Percentiles rank a stretch among this genome's conserved stretches.
phyloP scores from a whole-genome alignment of 2,329 filamentous ascomycete genomes.

The Grosmannia huntii region DNA sequence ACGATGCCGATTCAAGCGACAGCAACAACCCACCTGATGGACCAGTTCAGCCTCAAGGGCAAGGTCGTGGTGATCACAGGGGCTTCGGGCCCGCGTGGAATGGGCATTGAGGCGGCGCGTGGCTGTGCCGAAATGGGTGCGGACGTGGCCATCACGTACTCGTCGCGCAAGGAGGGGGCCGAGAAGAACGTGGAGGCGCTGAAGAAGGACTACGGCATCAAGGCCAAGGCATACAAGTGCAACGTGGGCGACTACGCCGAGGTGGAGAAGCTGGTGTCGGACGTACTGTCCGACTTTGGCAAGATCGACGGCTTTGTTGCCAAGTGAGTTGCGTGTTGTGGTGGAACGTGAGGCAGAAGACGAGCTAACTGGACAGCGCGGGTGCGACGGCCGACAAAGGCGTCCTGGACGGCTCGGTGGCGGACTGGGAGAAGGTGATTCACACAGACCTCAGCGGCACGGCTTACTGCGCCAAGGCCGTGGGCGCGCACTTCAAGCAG shows the following conservation, averaged over 20 bases:
- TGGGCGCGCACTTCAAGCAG: conserved; percentile 47
- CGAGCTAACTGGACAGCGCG: conserved; percentile 40
- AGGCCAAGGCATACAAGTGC: conserved; percentile 51
- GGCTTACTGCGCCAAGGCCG: conserved; percentile 63
- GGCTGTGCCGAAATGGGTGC: conserved; percentile 60
- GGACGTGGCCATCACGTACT: conserved; percentile 59
- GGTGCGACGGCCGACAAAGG: conserved; percentile 57
- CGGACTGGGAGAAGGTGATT: conserved; percentile 55
- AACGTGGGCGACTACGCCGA: conserved; percentile 42
- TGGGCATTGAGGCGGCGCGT: conserved; percentile 57
- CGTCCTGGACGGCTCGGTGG: conserved; percentile 51
- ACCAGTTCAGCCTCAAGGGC: conserved; percentile 60
- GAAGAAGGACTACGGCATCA: conserved; percentile 52
- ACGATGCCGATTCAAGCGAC: conserved; percentile 45
- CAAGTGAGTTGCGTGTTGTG: conserved; percentile 43
- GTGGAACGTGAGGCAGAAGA: conserved; percentile 12
- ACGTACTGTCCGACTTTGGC: conserved; percentile 52
- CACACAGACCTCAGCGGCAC: conserved; percentile 62
- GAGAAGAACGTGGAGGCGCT: conserved; percentile 54
- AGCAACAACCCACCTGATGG: conserved; percentile 42
- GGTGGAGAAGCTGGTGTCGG: conserved; percentile 36
- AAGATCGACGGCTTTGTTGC: conserved; percentile 68
- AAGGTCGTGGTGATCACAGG: conserved; percentile 61
- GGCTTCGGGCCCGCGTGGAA: conserved; percentile 55
- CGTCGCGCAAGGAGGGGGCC: conserved; percentile 55